Base-by-base conservation (phyloP, 2,329 filamentous ascomycete species). In the Amylocarpus encephaloides region DNA sequence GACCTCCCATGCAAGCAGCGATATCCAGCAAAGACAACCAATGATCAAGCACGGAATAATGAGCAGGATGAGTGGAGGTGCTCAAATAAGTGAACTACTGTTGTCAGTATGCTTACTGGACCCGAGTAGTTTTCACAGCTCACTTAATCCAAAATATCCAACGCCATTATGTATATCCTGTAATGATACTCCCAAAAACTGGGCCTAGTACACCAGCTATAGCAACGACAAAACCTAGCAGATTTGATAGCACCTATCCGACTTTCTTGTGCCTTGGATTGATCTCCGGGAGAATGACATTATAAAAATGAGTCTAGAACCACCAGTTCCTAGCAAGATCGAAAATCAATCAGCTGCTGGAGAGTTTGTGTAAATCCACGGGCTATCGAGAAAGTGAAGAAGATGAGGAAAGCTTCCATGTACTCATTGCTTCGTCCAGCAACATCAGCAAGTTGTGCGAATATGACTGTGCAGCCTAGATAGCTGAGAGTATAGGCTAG, bases 81-180 rank as follows among this genome's bases (percentile, higher is more conserved):
- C 7, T 7, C 22, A 34, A 29, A 46, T 40, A 2, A 34, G 46
- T 16, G 40, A 39, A 47, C 46, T 47, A 34, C 19, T 45, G 15
- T 34, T 22, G 15, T 38, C 26, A 51, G 36, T 22, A 47, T 4
- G 34, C 6, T 2, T 38, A 6, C 11, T 19, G n/a, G 40, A 3
- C 12, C 9, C 11, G 10, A 29, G 22, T 2, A 10, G 15, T 9
- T 30, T 13, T 49, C n/a, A 16, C 18, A 16, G 12, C 29, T 26
- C 41, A 54, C 52, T 82, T 82, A 60, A 82, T 74, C 73, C 75
- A 80, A 62, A 82, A 82, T 1, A 80, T 68, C 57, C 57, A 59
- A 16, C 57, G 35, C 57, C 55, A 59, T 1, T 48, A 52, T 6
- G 50, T 45, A 12, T 50, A 22, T 4, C 32, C 29, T 5, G 49